Conservation (phyloP, 345 rosid species). For the Populus deltoides region DNA sequence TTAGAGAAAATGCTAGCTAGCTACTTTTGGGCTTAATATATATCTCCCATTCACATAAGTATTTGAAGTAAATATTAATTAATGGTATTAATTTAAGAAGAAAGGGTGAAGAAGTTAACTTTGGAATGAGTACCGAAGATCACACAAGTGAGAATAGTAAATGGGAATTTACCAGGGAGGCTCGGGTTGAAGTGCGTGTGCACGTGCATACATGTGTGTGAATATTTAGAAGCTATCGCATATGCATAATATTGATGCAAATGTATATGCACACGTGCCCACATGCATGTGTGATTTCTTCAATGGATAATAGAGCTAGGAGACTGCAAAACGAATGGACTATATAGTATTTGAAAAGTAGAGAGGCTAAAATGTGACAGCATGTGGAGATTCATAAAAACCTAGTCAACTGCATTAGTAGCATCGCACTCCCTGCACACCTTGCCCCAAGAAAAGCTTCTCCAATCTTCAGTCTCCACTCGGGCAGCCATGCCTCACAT, state of each 20-base stretch:
- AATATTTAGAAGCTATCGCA: slow-evolving; percentile 56
- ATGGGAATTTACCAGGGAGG: slow-evolving; percentile 16
- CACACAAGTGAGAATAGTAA: slow-evolving; percentile 9
- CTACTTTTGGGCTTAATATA: too few species aligned
- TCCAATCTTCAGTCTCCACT: neutral
- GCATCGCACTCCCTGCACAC: neutral
- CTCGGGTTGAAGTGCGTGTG: slow-evolving; percentile 60
- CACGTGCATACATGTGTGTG: slow-evolving; percentile 92
- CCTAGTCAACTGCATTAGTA: slow-evolving; percentile 43
- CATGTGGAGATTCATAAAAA: slow-evolving; percentile 63
- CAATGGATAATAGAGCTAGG: neutral
- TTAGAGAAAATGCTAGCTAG: too few species aligned
- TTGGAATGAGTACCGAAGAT: slow-evolving; percentile 27
- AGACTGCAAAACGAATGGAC: neutral
- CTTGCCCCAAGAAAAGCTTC: slow-evolving; percentile 27
- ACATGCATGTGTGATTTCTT: slow-evolving; percentile 55
- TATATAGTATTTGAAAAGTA: slow-evolving; percentile 16
- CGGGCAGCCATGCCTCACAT: neutral
- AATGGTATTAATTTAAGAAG: neutral
- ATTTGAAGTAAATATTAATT: neutral
- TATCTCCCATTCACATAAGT: neutral
- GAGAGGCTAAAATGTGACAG: slow-evolving; percentile 27
- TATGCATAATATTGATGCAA: slow-evolving; percentile 32
- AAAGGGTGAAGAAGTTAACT: neutral
- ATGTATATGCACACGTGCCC: slow-evolving; percentile 63